Percentiles rank a stretch among this genome's conserved stretches.
Conservation (phyloP, 2,329 filamentous ascomycete genomes). For the Fusarium sp. region DNA sequence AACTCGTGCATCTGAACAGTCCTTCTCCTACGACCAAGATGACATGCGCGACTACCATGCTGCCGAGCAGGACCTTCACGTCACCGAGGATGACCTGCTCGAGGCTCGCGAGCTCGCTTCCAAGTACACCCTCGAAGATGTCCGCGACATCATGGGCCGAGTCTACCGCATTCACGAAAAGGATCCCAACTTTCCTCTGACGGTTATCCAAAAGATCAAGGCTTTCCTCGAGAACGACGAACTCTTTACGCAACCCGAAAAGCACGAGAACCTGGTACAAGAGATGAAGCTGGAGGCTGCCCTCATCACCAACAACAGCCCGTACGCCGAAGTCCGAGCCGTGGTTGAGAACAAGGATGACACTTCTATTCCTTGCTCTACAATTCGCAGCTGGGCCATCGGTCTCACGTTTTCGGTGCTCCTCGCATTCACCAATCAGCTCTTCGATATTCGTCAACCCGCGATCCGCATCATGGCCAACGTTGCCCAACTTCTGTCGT, state of each 20-base stretch:
- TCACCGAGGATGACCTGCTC: conserved; percentile 56
- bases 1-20: conserved; percentile 33
- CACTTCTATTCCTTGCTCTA: conserved; percentile 62
- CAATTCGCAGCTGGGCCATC: conserved; percentile 65
- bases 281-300: conserved; percentile 66
- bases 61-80: conserved; percentile 48
- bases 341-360: conserved; percentile 66
- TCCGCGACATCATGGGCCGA: conserved; percentile 48
- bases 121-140: conserved; percentile 49
- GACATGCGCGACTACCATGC: conserved; percentile 47
- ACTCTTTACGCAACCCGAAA: conserved; percentile 51
- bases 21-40: conserved; percentile 55
- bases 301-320: conserved; percentile 64
- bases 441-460: conserved; percentile 68
- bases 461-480: conserved; percentile 63
- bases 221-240: conserved; percentile 50
- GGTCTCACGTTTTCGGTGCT: conserved; percentile 62
- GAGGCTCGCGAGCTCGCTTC: conserved; percentile 55
- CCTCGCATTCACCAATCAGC: conserved; percentile 65
- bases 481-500: conserved; percentile 67
- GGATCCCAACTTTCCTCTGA: conserved; percentile 54
- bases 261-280: conserved; percentile 54
- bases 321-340: conserved; percentile 66
- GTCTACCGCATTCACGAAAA: conserved; percentile 50
- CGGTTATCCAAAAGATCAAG: conserved; percentile 50